Conservation (phyloP, 192 early-diverging fungal species). For the Coemansia sp. region DNA sequence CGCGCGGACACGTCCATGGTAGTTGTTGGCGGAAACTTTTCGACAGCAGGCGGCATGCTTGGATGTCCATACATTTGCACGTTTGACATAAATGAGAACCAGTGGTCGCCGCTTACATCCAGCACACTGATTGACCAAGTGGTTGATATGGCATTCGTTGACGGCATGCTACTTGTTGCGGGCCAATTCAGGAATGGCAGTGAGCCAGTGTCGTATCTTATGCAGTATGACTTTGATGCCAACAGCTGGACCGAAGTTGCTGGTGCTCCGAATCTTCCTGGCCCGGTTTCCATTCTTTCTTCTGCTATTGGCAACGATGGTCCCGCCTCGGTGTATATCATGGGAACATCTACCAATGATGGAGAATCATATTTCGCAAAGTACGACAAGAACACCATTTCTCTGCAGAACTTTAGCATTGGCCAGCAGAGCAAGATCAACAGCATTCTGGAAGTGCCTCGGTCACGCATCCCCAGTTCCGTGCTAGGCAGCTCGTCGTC, state of each 20-base stretch:
- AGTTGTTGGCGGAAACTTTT: slow-evolving; percentile 54
- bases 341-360: slow-evolving; percentile 19
- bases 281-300: slow-evolving; percentile 56
- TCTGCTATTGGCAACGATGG: slow-evolving; percentile 26
- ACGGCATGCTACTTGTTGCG: slow-evolving; percentile 52
- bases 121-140: slow-evolving; percentile 41
- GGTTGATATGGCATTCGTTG: slow-evolving; percentile 44
- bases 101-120: slow-evolving; percentile 51
- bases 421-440: slow-evolving; percentile 31
- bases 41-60: slow-evolving; percentile 38
- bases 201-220: slow-evolving; percentile 40
- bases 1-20: slow-evolving; percentile 50
- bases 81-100: slow-evolving; percentile 48
- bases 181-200: slow-evolving; percentile 61
- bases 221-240: slow-evolving; percentile 54
- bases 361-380: slow-evolving; percentile 56
- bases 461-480: slow-evolving; percentile 39
- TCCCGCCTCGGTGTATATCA: slow-evolving; percentile 32
- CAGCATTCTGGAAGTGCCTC: slow-evolving; percentile 32
- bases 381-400: slow-evolving; percentile 55
- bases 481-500: slow-evolving; percentile 27
- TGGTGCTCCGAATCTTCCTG: slow-evolving; percentile 49
- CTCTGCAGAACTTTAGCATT: slow-evolving; percentile 28
- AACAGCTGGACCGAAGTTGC: slow-evolving; percentile 52
- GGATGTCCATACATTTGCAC: slow-evolving; percentile 51